phyloP scores from a whole-genome alignment of 2,329 filamentous ascomycete genomes.

The Coniochaeta sp. region DNA sequence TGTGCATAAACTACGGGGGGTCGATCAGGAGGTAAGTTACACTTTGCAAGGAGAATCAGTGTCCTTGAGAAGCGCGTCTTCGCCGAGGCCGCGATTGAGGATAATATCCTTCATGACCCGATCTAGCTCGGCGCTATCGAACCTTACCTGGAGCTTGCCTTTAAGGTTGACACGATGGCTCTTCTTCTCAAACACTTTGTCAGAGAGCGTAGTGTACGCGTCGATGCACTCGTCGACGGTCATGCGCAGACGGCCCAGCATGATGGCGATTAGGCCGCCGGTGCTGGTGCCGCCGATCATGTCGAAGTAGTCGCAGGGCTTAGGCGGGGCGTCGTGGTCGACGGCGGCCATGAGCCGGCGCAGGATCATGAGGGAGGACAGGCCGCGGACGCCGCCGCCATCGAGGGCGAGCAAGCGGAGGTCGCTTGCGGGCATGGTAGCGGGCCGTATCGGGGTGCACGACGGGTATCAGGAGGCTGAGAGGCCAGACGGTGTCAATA shows the following conservation, averaged over 20 bases:
- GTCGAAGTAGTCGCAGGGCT: no score
- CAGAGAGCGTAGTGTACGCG: conserved; percentile 21
- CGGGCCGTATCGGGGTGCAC: not conserved
- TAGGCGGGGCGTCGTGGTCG: not conserved
- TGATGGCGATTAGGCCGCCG: conserved; percentile 28
- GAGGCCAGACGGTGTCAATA: not conserved
- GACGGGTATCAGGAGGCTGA: not conserved
- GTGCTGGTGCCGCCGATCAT: not conserved
- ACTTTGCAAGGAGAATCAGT: conserved; percentile 12
- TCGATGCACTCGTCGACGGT: conserved; percentile 29
- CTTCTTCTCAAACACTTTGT: conserved; percentile 14
- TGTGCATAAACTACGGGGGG: not conserved
- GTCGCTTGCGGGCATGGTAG: not conserved
- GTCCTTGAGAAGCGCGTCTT: conserved; percentile 14
- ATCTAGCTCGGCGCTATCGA: conserved; percentile 12
- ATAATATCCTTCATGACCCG: conserved; percentile 13
- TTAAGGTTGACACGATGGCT: conserved; percentile 10
- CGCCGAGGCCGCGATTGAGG: not conserved
- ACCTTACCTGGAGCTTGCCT: conserved; percentile 13
- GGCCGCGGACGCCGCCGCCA: not conserved
- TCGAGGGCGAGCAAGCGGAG: not conserved
- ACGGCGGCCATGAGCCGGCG: not conserved
- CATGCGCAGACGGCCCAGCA: conserved; percentile 35
- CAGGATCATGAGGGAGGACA: not conserved
- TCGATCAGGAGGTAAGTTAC: conserved; percentile 7